A percentile compares a stretch with the other conserved stretches of the same genome.
Conservation (phyloP, 83 land plant genomes). For the Diphasiastrum complanatum region DNA sequence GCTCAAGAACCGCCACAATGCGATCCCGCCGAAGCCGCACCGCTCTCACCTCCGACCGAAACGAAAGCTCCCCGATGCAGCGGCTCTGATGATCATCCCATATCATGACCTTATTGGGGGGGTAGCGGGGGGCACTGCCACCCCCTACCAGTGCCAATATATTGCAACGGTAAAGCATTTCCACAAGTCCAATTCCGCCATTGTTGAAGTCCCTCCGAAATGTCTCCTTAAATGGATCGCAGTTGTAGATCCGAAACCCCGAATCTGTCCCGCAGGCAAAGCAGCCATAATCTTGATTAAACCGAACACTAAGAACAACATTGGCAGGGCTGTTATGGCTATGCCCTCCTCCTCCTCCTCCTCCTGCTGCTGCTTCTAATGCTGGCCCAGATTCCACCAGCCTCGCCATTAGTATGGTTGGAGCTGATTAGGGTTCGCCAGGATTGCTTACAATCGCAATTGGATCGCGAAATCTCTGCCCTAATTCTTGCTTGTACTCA, state of each 20-base stretch:
- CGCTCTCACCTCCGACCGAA: slow-evolving; percentile 60
- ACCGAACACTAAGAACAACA: too few species aligned
- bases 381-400: too few species aligned
- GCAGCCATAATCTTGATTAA: slow-evolving; percentile 90
- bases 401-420: too few species aligned
- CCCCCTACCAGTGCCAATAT: slow-evolving; percentile 69
- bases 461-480: too few species aligned
- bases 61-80: slow-evolving; percentile 60
- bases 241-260: slow-evolving; percentile 84
- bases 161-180: slow-evolving; percentile 75
- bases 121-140: slow-evolving; percentile 48
- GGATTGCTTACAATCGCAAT: too few species aligned
- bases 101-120: slow-evolving; percentile 63
- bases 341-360: too few species aligned
- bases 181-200: slow-evolving; percentile 61
- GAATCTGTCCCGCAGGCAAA: slow-evolving; percentile 79
- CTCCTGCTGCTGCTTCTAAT: too few species aligned
- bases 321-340: too few species aligned
- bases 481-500: too few species aligned
- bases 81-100: slow-evolving; percentile 65
- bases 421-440: too few species aligned
- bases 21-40: slow-evolving; percentile 67
- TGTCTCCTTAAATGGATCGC: slow-evolving; percentile 83
- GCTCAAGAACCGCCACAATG: slow-evolving; percentile 71
- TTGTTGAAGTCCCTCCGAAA: slow-evolving; percentile 37